Base-by-base conservation (phyloP, 495 filamentous ascomycete species). In the Diplogelasinospora grovesii region DNA sequence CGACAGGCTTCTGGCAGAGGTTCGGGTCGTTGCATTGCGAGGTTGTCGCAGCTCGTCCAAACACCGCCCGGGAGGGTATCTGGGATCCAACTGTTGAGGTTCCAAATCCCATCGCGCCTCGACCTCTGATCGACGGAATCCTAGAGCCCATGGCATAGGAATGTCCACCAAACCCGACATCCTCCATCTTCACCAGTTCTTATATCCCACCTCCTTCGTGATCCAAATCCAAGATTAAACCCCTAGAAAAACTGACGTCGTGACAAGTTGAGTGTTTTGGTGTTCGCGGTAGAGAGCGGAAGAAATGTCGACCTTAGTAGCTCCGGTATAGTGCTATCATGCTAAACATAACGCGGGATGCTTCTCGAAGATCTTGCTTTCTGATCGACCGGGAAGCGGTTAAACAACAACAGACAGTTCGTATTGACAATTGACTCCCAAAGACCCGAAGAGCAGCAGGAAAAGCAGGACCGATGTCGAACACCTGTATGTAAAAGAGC, bases 1-100 rank as follows among this genome's bases (percentile, higher is more conserved):
- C 74, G 2, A 71, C 71, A 3, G 79, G 71, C 48, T 75, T 76
- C 45, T 79, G 73, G 46, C 77, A 78, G 10, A 56, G 38, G 19
- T 63, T 57, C 10, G 53, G 29, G 25, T 47, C 41, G 1, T 31
- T 19, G 41, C 54, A 56, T 10, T 48, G 45, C 5, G 45, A 49
- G 15, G 42, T 39, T 13, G 32, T 35, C 8, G 43, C 49, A 6
- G 53, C 49, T 13, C 52, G 42, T 1, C 47, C 39, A 21, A 23
- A 21, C 2, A 61, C 3, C n/a, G 54, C 22, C 3, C 34, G 43
- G 24, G 48, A 43, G 3, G 60, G 53, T 9, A 47, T 33, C 7
- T 34, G 32, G 38, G 44, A 36, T 2, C 46, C 50, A 9, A 41
- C 22, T 0, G 44, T 45, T 23, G 43, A 30, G 1, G 47, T 54